Evolutionary conservation across 192 early-diverging fungal genomes (phyloP).

Genomic region (Coemansia sp.): DNA sequence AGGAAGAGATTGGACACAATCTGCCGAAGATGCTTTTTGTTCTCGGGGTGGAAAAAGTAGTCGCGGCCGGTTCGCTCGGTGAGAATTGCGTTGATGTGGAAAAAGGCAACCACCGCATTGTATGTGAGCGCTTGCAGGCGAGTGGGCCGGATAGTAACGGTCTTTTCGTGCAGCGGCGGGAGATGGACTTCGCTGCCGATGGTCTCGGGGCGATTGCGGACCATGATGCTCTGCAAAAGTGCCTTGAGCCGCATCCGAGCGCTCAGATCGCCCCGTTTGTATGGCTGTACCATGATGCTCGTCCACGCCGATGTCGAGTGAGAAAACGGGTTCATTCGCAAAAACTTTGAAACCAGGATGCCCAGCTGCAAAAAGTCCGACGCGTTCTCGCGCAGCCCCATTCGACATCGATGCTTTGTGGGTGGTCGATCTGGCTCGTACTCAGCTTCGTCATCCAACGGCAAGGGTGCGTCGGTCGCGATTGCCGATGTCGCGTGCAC

Average conservation of each 20-base stretch:
- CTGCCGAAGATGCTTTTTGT: slow-evolving; percentile 55
- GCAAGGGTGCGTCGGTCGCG: background rate
- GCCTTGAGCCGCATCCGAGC: slow-evolving; percentile 53
- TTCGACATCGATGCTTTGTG: background rate
- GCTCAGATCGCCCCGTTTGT: slow-evolving; percentile 51
- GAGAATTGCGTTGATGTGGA: slow-evolving; percentile 66
- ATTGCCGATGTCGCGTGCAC: slow-evolving; percentile 52
- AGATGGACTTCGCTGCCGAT: slow-evolving; percentile 59
- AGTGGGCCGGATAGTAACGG: slow-evolving; percentile 26
- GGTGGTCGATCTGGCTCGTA: background rate
- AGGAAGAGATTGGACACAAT: slow-evolving; percentile 65
- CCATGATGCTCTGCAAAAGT: slow-evolving; percentile 70
- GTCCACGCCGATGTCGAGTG: slow-evolving; percentile 49
- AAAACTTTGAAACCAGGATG: slow-evolving; percentile 56
- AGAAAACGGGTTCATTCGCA: slow-evolving; percentile 64
- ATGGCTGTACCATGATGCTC: slow-evolving; percentile 54
- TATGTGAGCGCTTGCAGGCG: slow-evolving; percentile 40
- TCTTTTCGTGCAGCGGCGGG: slow-evolving; percentile 59
- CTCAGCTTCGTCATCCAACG: background rate
- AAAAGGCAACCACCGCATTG: slow-evolving; percentile 56
- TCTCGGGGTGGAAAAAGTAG: slow-evolving; percentile 71
- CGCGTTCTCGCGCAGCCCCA: slow-evolving; percentile 22
- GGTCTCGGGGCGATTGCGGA: slow-evolving; percentile 62
- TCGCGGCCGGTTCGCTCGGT: slow-evolving; percentile 64
- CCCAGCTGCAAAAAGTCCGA: slow-evolving; percentile 56